Evolutionary conservation across 2,329 filamentous ascomycete genomes (phyloP).

Genomic region (Talaromyces sp.): DNA sequence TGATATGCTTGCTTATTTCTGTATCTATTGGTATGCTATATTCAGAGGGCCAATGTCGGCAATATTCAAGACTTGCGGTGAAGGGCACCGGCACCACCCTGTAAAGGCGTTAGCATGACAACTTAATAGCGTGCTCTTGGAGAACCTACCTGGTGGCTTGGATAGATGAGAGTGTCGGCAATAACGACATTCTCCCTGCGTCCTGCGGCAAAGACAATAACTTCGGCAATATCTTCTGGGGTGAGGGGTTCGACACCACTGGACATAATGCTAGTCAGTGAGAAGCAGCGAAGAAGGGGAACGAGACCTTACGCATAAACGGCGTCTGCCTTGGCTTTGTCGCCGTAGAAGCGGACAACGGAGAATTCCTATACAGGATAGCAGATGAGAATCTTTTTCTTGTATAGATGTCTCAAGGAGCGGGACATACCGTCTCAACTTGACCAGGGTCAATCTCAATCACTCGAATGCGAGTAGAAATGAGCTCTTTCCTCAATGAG

Average conservation of each 20-base stretch:
- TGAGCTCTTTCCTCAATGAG: conserved; percentile 74
- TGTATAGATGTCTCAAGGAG: background rate
- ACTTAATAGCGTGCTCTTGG: background rate
- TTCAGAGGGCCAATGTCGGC: background rate
- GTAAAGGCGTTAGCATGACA: background rate
- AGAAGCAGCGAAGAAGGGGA: background rate
- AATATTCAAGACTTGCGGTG: conserved; percentile 11
- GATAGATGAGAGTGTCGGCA: conserved; percentile 82
- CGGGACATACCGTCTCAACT: conserved; percentile 68
- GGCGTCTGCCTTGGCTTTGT: conserved; percentile 83
- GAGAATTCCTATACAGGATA: conserved; percentile 66
- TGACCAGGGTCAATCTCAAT: conserved; percentile 90
- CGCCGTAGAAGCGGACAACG: conserved; percentile 80
- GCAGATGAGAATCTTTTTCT: background rate
- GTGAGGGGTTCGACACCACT: conserved; percentile 79
- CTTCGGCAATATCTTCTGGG: conserved; percentile 85
- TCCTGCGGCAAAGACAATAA: conserved; percentile 80
- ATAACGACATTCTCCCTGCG: conserved; percentile 86
- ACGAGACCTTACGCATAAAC: conserved; percentile 69
- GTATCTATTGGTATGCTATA: background rate
- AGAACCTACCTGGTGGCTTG: conserved; percentile 74
- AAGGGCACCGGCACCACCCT: conserved; percentile 18
- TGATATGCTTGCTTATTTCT: background rate
- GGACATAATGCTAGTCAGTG: background rate
- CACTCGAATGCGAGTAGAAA: conserved; percentile 73